These are phyloP conservation scores for Colletotrichum cordylinicola DNA, from an alignment of 2,329 filamentous ascomycete genomes.

Conservation along the genomic window DNA sequence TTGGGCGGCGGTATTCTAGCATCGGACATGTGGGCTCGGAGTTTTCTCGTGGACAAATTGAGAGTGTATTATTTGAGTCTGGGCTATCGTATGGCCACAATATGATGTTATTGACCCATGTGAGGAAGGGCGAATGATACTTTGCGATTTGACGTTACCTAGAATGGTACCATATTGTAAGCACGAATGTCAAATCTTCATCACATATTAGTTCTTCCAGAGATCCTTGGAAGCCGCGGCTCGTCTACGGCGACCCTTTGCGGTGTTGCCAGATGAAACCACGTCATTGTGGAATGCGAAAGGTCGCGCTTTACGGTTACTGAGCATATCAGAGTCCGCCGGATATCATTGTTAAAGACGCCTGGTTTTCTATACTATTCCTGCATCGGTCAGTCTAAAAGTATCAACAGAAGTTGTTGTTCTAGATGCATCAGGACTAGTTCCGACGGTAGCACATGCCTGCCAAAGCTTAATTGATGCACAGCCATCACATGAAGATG, in stretches of 20 bases:
- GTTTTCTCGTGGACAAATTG: background rate
- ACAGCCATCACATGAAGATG: background rate
- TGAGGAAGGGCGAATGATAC: background rate
- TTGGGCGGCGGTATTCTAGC: background rate
- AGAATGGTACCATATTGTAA: background rate
- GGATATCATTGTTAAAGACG: background rate
- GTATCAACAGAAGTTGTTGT: background rate
- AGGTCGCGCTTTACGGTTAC: background rate
- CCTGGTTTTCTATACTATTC: background rate
- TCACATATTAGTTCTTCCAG: background rate
- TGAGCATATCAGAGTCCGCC: background rate
- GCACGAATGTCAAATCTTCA: background rate
- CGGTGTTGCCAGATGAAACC: background rate
- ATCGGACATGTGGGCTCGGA: background rate
- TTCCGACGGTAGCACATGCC: background rate
- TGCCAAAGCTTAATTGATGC: background rate
- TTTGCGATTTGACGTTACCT: background rate
- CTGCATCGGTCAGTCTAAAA: background rate
- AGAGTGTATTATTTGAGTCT: background rate
- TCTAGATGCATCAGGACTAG: background rate
- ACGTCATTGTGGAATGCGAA: background rate
- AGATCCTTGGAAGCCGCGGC: no score
- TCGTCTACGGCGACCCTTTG: background rate
- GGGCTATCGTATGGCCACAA: background rate
- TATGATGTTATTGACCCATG: background rate